phyloP scores from a whole-genome alignment of 192 early-diverging fungal genomes.

The Obelidium mucronatum region DNA sequence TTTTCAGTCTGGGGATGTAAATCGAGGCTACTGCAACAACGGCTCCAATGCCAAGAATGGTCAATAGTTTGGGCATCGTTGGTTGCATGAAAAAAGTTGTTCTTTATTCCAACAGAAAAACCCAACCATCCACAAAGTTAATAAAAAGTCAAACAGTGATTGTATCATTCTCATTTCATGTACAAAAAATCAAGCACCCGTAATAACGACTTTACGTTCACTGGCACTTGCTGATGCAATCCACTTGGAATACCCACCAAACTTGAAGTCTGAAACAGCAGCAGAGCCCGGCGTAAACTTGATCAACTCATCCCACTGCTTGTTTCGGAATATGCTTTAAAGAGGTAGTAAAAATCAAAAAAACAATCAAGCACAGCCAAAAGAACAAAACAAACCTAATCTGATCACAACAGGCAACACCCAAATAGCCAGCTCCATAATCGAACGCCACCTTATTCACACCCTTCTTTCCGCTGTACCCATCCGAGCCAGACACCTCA shows the following conservation, averaged over 20 bases:
- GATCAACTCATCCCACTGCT: conserved; percentile 52
- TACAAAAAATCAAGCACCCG: conserved; percentile 25
- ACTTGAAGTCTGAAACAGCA: conserved; percentile 50
- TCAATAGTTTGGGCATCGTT: too few relatives aligned
- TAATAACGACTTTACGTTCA: conserved; percentile 52
- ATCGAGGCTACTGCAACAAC: too few relatives aligned
- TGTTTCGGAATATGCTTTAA: conserved; percentile 50
- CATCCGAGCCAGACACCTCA: conserved; percentile 57
- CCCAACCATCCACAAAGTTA: too few relatives aligned
- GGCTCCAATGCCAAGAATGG: too few relatives aligned
- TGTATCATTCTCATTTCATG: too few relatives aligned
- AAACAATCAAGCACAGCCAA: conserved; percentile 8
- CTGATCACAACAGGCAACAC: conserved; percentile 61
- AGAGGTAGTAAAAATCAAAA: too few relatives aligned
- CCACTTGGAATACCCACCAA: conserved; percentile 51
- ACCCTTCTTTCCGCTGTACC: conserved; percentile 23
- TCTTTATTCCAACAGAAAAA: too few relatives aligned
- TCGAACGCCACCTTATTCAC: conserved; percentile 80
- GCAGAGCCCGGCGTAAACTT: conserved; percentile 32
- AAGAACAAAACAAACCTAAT: conserved; percentile 46
- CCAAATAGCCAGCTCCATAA: conserved; percentile 83
- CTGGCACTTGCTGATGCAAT: conserved; percentile 41
- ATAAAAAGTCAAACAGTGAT: too few relatives aligned
- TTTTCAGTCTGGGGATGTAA: too few relatives aligned
- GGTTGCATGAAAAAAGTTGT: too few relatives aligned